Evolutionary conservation across 257 asterid species (phyloP), one percentile per base, ranked within the genome.

Genomic region (Asclepias syriaca): DNA sequence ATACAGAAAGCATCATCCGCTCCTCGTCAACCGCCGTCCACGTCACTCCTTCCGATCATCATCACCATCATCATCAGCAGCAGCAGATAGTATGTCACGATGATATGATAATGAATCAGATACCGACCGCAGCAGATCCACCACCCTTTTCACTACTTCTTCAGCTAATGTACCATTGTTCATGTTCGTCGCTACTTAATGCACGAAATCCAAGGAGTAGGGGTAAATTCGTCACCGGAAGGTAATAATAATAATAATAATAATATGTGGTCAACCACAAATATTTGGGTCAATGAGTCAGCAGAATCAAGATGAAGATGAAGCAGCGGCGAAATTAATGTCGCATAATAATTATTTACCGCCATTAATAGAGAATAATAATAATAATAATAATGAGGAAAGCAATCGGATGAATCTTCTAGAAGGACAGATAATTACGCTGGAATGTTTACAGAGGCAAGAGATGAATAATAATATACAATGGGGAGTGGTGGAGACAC

Each of bases 401-500:
- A 34, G 39, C 39, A 34, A 4, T 34, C 39, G 39, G 39, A 55
- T 77, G 6, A 83, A 75, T 70, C 48, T 72, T 70, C 48, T 72
- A 59, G 80, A 75, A 18, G 81, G 82, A 43, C 82, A 80, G 18
- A 49, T 74, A 27, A 50, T 50, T 13, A 24, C 76, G 8, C 72
- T 68, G 27, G 95, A 88, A 76, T 82, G 87, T 71, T 37, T 86
- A 76, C 87, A 84, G 77, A 81, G 82, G 58, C 85, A 81, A 66
- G 84, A 82, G 57, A 54, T 85, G 4, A 76, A 81, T 73, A 34
- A 24, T 24, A 24, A 34, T 34, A 34, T 34, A 3, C 87, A 87
- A 24, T 92, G 98, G 98, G 82, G 74, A 29, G 34, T 29, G 49
- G 87, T 85, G 49, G 89, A 86, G 4, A 60, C 84, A 57, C 91